phyloP scores from a whole-genome alignment of 2,329 filamentous ascomycete species.

The Pyricularia pennisetigena region DNA sequence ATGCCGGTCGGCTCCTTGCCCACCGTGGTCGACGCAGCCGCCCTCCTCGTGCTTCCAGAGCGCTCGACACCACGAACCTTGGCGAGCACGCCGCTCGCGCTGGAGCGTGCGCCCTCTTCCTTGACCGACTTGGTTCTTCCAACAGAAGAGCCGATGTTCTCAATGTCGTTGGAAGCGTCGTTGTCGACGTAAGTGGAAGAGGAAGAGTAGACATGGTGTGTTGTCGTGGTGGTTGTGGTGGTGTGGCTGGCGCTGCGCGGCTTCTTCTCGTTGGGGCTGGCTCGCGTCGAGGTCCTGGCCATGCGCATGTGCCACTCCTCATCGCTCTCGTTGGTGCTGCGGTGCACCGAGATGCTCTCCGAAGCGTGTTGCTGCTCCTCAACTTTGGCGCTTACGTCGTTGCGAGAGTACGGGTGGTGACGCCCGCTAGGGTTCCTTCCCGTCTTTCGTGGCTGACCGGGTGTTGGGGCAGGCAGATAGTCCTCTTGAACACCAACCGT shows the following conservation, averaged over 20 bases:
- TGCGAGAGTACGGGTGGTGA: conserved; percentile 54
- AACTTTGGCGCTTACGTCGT: conserved; percentile 34
- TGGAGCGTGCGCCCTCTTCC: conserved; percentile 40
- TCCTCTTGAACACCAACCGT: conserved; percentile 69
- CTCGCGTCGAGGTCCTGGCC: conserved; percentile 43
- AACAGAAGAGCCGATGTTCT: conserved; percentile 50
- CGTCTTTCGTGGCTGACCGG: conserved; percentile 88
- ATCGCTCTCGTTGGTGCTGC: conserved; percentile 62
- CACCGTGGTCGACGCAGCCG: conserved; percentile 28
- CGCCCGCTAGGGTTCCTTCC: conserved; percentile 47
- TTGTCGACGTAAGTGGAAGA: conserved; percentile 46
- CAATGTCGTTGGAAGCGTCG: conserved; percentile 58
- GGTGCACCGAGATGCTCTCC: conserved; percentile 51
- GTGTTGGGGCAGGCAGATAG: conserved; percentile 88
- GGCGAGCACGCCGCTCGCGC: conserved; percentile 45
- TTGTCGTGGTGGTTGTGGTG: conserved; percentile 56
- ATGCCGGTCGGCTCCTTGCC: conserved; percentile 43
- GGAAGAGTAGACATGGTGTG: conserved; percentile 32
- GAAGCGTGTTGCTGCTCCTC: conserved; percentile 35
- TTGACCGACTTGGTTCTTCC: conserved; percentile 40
- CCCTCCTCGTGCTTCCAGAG: conserved; percentile 41
- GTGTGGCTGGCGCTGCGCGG: conserved; percentile 64
- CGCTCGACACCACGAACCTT: conserved; percentile 46
- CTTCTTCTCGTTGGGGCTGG: conserved; percentile 33
- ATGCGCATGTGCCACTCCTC: conserved; percentile 75